These are phyloP conservation scores for Hydrangea macrophylla DNA, from an alignment of 148 eudicot genomes.

Conservation along the genomic window DNA sequence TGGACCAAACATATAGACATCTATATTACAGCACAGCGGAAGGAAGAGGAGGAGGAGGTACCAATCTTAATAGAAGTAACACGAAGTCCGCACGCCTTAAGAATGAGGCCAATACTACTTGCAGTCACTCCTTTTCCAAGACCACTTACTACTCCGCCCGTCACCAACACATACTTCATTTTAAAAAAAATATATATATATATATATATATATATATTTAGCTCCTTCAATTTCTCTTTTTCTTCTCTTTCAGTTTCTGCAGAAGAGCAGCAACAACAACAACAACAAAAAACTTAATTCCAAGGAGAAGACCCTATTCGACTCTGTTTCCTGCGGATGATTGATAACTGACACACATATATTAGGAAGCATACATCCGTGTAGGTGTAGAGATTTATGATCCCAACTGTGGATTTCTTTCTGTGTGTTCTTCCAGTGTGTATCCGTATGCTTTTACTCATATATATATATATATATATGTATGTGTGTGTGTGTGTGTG, in stretches of 20 bases:
- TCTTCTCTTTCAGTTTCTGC: background rate
- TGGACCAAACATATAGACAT: background rate
- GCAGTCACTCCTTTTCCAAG: constrained; percentile 92
- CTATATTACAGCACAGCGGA: background rate
- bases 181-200: too few relatives aligned
- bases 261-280: too few relatives aligned
- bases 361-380: background rate
- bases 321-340: background rate
- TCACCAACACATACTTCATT: constrained; percentile 90
- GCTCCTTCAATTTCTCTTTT: constrained; percentile 8
- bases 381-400: background rate
- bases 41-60: constrained; percentile 17
- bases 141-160: constrained; percentile 93
- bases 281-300: too few relatives aligned
- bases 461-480: background rate
- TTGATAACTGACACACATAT: background rate
- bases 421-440: too few relatives aligned
- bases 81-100: constrained; percentile 81
- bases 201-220: too few relatives aligned
- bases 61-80: constrained; percentile 92
- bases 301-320: background rate
- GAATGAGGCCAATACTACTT: constrained; percentile 85
- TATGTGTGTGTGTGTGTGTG: too few relatives aligned
- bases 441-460: too few relatives aligned
- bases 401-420: background rate